phyloP scores from a whole-genome alignment of 192 early-diverging fungal species.

The Pecoramyces ruminantium region DNA sequence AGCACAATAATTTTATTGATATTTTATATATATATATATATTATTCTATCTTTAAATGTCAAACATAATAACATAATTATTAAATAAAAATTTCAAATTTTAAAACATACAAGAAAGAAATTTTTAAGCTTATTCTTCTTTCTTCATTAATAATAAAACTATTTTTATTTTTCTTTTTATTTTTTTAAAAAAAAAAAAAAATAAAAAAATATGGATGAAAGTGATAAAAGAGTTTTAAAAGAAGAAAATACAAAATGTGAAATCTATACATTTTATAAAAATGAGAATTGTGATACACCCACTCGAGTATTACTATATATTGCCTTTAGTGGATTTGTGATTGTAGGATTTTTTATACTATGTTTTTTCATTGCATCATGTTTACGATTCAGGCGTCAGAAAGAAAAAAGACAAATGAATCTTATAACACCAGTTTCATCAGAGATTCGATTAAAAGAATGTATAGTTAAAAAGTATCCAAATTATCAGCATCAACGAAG shows the following conservation, averaged over 20 bases:
- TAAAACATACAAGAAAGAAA: no score
- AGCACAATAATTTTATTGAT: no score
- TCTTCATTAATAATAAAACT: no score
- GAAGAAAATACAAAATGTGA: background rate
- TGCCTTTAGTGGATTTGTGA: background rate
- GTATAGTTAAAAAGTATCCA: background rate
- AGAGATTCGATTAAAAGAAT: background rate
- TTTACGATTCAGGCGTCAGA: background rate
- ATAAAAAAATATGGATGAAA: background rate
- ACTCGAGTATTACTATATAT: background rate
- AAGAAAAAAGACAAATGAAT: background rate
- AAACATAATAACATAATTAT: no score
- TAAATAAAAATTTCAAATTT: no score
- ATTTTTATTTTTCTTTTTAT: no score
- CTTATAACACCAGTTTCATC: background rate
- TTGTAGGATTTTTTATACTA: background rate
- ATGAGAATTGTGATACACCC: background rate
- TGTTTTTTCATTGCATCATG: background rate
- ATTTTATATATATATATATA: no score
- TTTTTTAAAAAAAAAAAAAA: no score
- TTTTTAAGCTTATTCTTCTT: no score
- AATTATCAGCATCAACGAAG: background rate
- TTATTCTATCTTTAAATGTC: no score
- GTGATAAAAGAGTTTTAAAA: background rate
- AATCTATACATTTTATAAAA: background rate